phyloP scores from a whole-genome alignment of 352 stramenopile genomes.

The Peronospora farinosa region DNA sequence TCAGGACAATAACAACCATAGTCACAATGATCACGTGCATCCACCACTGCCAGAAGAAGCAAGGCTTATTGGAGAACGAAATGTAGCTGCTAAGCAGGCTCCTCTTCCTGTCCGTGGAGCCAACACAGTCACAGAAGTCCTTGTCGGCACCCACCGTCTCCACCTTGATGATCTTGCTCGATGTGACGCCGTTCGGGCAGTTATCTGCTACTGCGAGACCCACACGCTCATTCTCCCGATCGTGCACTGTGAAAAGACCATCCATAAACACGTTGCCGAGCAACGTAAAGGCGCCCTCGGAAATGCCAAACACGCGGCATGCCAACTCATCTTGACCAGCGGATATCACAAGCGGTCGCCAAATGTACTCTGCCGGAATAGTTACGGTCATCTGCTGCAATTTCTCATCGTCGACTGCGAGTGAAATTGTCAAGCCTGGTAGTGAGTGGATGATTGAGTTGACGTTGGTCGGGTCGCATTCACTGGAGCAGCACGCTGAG shows the following conservation, averaged over 20 bases:
- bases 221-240: slow-evolving; percentile 48
- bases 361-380: slow-evolving; percentile 78
- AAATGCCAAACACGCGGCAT: slow-evolving; percentile 79
- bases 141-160: slow-evolving; percentile 28
- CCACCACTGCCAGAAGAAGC: slow-evolving; percentile 87
- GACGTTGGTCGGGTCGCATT: slow-evolving; percentile 63
- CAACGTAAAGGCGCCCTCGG: slow-evolving; percentile 65
- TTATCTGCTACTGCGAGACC: slow-evolving; percentile 60
- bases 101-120: slow-evolving; percentile 44
- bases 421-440: slow-evolving; percentile 51
- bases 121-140: slow-evolving; percentile 67
- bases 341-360: slow-evolving; percentile 63
- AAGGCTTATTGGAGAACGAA: slow-evolving; percentile 58
- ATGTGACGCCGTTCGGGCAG: slow-evolving; percentile 66
- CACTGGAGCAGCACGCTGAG: slow-evolving; percentile 52
- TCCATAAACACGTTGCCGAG: slow-evolving; percentile 85
- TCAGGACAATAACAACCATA: slow-evolving; percentile 50
- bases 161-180: slow-evolving; percentile 58
- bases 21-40: slow-evolving; percentile 77
- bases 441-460: slow-evolving; percentile 57
- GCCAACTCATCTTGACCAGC: slow-evolving; percentile 30
- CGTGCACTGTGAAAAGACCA: slow-evolving; percentile 74
- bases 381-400: slow-evolving; percentile 64
- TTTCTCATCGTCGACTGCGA: slow-evolving; percentile 43
- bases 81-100: slow-evolving; percentile 58